Base-by-base conservation (phyloP, 192 early-diverging fungal species). In the Nowakowskiella sp. region DNA sequence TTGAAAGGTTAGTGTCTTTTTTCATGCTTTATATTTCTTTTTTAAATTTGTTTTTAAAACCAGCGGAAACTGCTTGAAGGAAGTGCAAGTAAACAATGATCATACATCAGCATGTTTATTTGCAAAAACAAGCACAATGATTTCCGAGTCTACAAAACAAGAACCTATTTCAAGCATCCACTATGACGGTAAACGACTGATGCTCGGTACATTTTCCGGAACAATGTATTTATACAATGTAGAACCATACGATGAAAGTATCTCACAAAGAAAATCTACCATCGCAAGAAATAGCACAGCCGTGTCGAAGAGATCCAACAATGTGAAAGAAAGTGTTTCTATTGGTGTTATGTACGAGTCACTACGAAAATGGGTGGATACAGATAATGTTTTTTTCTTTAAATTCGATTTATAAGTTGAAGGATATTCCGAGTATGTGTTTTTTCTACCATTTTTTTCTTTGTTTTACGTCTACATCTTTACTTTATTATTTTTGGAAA, bases 61-160 rank as follows among this genome's bases (percentile, higher is more conserved):
- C 44, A 70, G 67, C 33, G 67, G 67, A 9, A 70, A 70, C 53
- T 61, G 62, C 42, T 31, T 70, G 7, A 22, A 47, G 10, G 50
- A 53, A 2, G 23, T 70, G 42, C 48, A 43, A 28, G 39, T 60
- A 24, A 55, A 44, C 42, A 3, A n/a, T 4, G 16, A 30, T n/a
- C n/a, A 21, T 19, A 13, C 51, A 10, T 7, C 42, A n/a, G 13
- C 26, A 19, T 42, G 10, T 4, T 51, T 22, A 34, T 4, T 13
- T 25, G 44, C 27, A 27, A 49, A 27, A 27, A 42, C 25, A 28
- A 25, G 44, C 25, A 53, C 2, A 19, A 10, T 21, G 31, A 49
- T n/a, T 29, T 2, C 13, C 8, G 9, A 4, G 1, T 0, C 60
- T 48, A 21, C 43, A 4, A 13, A 8, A 3, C 48, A 65, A n/a